These are phyloP conservation scores for Avena atlantica DNA, from an alignment of 176 grass and related monocot genomes.

Conservation along the genomic window DNA sequence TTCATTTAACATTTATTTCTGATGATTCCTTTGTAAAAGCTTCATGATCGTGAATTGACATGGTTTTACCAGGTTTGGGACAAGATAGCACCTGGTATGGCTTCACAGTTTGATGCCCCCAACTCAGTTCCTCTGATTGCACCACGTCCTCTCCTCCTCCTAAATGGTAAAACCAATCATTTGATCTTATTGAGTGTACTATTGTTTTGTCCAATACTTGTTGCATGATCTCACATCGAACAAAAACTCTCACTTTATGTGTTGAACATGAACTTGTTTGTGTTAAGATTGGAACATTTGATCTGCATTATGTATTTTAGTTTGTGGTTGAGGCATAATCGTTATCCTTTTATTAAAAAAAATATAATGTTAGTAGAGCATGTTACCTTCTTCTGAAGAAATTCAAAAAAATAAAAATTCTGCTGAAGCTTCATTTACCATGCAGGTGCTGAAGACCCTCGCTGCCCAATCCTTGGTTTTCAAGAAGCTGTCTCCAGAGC, in stretches of 20 bases:
- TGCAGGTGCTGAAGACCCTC: slow-evolving; percentile 71
- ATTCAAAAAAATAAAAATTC: background rate
- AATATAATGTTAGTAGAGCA: background rate
- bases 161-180: slow-evolving; percentile 67
- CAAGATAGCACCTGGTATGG: slow-evolving; percentile 86
- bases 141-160: slow-evolving; percentile 69
- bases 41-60: slow-evolving; percentile 8
- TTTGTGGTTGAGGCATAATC: background rate
- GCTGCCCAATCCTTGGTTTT: slow-evolving; percentile 77
- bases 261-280: background rate
- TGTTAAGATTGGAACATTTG: background rate
- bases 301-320: slow-evolving; percentile 4
- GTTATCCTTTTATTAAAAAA: background rate
- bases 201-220: slow-evolving; percentile 1
- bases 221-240: slow-evolving; percentile 7
- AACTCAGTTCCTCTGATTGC: slow-evolving; percentile 65
- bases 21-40: background rate
- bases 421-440: slow-evolving; percentile 35
- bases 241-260: background rate
- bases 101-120: slow-evolving; percentile 71
- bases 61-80: slow-evolving; percentile 78
- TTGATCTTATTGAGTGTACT: slow-evolving; percentile 23
- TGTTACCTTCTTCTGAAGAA: slow-evolving; percentile 10
- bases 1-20: slow-evolving; percentile 32
- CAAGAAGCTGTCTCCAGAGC: slow-evolving; percentile 46